Percentiles rank a stretch among this genome's conserved stretches.
Evolutionary conservation across 192 early-diverging fungal genomes (phyloP).

Genomic region (Umbelopsis isabellina): DNA sequence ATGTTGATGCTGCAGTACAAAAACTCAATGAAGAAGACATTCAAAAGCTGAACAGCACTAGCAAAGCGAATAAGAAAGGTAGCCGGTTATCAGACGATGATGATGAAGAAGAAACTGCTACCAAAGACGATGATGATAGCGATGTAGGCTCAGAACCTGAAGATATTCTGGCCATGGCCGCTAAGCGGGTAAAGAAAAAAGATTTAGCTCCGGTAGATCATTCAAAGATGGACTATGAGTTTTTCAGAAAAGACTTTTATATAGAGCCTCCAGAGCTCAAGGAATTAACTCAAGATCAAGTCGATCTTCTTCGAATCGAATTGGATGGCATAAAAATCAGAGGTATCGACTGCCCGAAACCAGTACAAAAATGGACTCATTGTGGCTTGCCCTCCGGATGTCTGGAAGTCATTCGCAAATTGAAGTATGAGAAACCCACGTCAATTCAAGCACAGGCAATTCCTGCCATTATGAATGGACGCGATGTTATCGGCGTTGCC

Average conservation of each 20-base stretch:
- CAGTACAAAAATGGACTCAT: conserved; percentile 92
- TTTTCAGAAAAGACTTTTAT: conserved; percentile 92
- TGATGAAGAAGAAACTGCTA: conserved; percentile 28
- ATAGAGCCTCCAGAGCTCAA: conserved; percentile 93
- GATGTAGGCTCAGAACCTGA: conserved; percentile 64
- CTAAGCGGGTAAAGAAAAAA: conserved; percentile 88
- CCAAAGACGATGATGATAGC: conserved; percentile 46
- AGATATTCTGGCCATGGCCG: conserved; percentile 76
- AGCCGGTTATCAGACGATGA: conserved; percentile 40
- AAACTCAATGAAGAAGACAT: conserved; percentile 68
- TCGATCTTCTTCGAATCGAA: conserved; percentile 81
- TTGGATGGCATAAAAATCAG: conserved; percentile 94
- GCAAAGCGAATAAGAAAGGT: conserved; percentile 21
- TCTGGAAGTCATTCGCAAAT: conserved; percentile 75
- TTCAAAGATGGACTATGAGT: conserved; percentile 79
- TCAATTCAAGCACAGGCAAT: conserved; percentile 92
- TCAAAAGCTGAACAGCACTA: conserved; percentile 34
- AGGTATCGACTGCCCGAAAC: conserved; percentile 90
- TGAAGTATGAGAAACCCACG: conserved; percentile 86
- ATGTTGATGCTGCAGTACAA: conserved; percentile 74
- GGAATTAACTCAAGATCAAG: conserved; percentile 79
- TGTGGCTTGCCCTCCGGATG: conserved; percentile 88
- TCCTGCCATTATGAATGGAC: conserved; percentile 94
- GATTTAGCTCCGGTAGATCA: conserved; percentile 90
- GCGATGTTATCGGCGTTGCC: conserved; percentile 95